Base-by-base conservation (phyloP, 805 yeast species). In the Candida nitratophila region DNA sequence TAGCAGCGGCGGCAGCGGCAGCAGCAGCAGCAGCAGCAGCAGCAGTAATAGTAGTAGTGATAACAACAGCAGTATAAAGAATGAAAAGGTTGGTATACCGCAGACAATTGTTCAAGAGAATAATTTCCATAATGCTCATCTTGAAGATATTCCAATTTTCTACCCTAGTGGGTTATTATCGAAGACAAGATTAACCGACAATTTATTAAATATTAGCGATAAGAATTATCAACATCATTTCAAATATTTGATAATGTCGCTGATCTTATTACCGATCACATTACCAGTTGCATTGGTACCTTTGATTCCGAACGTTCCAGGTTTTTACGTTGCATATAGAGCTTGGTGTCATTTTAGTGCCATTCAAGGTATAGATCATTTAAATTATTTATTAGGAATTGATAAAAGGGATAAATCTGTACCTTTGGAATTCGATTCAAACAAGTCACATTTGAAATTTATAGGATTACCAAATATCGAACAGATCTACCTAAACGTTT, bases 241-340 rank as follows among this genome's bases (percentile, higher is more conserved):
- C 42, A 81, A 74, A 54, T 74, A 75, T 52, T 71, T 83, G 49
- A 39, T 75, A 2, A 50, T 68, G 33, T 77, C 84, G 50, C 70
- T 76, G 1, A 46, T 81, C 15, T 79, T 80, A 3, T 62, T 91
- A 3, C 97, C 97, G 2, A 50, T 90, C 38, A 79, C 95, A 0
- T 52, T 87, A 3, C 98, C 98, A 2, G 60, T 90, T 37, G 89
- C 87, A 0, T 53, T 88, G 37, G 57, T 91, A 0, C 98, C 98
- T 0, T 70, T 90, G n/a, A 60, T 89, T 3, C 98, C 98, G 19
- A 90, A 90, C 54, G 76, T 90, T 19, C 98, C 98, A 0, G 96
- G 96, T 0, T 84, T 91, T 56, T 91, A 88, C 55, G 63, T 90
- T 37, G 71, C 84, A 3, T 90, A 84, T 59, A 71, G 98, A 48